Evolutionary conservation across 2,329 filamentous ascomycete genomes (phyloP).

Genomic region (Xylariaceae sp.): DNA sequence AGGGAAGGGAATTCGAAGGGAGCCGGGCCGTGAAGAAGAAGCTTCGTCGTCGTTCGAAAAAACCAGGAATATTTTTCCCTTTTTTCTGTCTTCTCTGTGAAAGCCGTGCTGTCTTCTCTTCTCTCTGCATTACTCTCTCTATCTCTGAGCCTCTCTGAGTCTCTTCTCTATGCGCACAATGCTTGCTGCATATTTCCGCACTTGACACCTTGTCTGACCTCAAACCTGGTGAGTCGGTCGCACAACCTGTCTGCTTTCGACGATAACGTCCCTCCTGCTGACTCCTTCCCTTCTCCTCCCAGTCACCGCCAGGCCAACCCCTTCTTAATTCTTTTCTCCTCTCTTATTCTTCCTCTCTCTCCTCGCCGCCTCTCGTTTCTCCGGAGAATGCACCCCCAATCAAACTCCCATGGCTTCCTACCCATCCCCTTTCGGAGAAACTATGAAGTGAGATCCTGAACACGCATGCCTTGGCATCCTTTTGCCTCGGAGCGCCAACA

Average conservation of each 20-base stretch:
- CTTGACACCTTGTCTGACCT: conserved; percentile 20
- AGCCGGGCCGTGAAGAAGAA: too few relatives aligned
- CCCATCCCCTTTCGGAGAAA: background rate
- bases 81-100: background rate
- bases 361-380: background rate
- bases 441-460: background rate
- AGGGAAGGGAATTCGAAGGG: too few relatives aligned
- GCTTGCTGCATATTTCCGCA: conserved; percentile 16
- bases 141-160: background rate
- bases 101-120: background rate
- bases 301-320: background rate
- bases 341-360: conserved; percentile 2
- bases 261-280: conserved; percentile 11
- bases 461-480: background rate
- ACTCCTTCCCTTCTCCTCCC: background rate
- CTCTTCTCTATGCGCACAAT: background rate
- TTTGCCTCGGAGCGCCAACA: background rate
- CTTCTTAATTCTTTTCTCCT: background rate
- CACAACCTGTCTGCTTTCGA: conserved; percentile 8
- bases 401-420: background rate
- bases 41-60: background rate
- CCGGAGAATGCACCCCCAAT: background rate
- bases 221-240: conserved; percentile 11
- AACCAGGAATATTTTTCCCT: background rate
- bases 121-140: too few relatives aligned